Evolutionary conservation across 352 stramenopile genomes (phyloP).

Genomic region (Globisporangium solare): DNA sequence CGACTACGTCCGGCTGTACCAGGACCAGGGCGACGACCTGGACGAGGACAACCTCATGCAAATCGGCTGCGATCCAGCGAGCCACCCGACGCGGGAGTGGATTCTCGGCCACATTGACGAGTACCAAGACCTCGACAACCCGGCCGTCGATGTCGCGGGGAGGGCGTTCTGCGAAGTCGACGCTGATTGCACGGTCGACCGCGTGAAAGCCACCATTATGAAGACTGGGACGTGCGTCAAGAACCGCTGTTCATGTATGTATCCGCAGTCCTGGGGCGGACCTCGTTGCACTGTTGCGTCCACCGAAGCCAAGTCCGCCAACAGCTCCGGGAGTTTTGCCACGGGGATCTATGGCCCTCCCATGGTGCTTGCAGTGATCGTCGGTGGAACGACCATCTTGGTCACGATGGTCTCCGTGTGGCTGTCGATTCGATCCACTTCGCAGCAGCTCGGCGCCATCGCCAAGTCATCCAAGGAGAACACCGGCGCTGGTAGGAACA

Average conservation of each 20-base stretch:
- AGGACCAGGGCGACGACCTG: constrained; percentile 36
- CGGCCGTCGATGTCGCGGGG: constrained; percentile 34
- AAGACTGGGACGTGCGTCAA: constrained; percentile 54
- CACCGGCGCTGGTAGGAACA: constrained; percentile 2
- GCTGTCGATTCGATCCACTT: constrained; percentile 17
- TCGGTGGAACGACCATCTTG: constrained; percentile 27
- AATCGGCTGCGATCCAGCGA: constrained; percentile 47
- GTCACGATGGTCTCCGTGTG: constrained; percentile 30
- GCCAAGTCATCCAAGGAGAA: constrained; percentile 17
- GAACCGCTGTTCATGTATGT: constrained; percentile 42
- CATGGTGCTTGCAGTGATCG: constrained; percentile 28
- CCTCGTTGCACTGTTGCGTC: constrained; percentile 39
- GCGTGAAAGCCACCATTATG: constrained; percentile 9
- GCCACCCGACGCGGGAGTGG: constrained; percentile 58
- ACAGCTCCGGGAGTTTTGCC: constrained; percentile 20
- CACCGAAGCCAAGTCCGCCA: constrained; percentile 25
- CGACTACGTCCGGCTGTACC: constrained; percentile 69
- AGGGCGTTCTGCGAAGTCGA: constrained; percentile 43
- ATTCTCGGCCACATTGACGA: constrained; percentile 59
- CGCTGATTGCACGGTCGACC: constrained; percentile 55
- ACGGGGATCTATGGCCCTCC: constrained; percentile 33
- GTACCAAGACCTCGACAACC: constrained; percentile 48
- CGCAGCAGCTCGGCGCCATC: constrained; percentile 12
- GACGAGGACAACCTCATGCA: constrained; percentile 46
- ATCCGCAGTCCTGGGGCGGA: constrained; percentile 43